Percentiles rank a stretch among this genome's conserved stretches.
These are phyloP conservation scores for Cercospora citrullina DNA, from an alignment of 2,329 filamentous ascomycete genomes.

Conservation along the genomic window DNA sequence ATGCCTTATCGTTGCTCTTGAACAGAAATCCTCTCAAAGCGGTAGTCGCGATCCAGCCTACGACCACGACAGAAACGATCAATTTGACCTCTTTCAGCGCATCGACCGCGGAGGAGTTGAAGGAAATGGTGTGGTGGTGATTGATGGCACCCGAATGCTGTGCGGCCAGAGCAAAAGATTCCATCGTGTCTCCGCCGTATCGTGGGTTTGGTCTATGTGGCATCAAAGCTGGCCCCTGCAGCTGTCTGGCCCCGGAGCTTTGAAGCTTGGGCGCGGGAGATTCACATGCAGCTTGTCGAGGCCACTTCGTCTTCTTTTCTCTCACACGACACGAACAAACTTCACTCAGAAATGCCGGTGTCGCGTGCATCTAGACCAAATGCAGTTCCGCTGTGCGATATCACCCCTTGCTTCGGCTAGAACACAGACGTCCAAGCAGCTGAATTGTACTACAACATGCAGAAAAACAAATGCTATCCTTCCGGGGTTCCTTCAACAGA, in stretches of 20 bases:
- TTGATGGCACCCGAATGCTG: conserved; percentile 39
- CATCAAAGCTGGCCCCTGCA: conserved; percentile 11
- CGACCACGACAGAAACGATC: conserved; percentile 51
- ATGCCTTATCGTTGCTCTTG: conserved; percentile 19
- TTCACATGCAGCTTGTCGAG: not conserved
- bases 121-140: conserved; percentile 54
- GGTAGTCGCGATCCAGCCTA: conserved; percentile 37
- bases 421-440: not conserved
- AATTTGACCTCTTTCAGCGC: conserved; percentile 55
- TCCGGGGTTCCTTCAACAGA: not conserved
- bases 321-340: not conserved
- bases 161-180: conserved; percentile 37
- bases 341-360: not conserved
- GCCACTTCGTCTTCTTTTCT: not conserved
- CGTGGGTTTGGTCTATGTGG: conserved; percentile 7
- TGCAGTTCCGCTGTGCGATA: not conserved
- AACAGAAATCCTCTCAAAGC: conserved; percentile 28
- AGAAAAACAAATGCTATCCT: not conserved
- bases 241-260: conserved; percentile 1
- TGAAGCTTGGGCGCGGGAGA: conserved; percentile 8
- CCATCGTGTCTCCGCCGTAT: conserved; percentile 29
- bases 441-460: not conserved
- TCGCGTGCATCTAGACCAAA: not conserved
- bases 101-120: conserved; percentile 51
- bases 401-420: not conserved